Base-by-base conservation (phyloP, 2,329 filamentous ascomycete genomes). In the Pseudogymnoascus sp. region DNA sequence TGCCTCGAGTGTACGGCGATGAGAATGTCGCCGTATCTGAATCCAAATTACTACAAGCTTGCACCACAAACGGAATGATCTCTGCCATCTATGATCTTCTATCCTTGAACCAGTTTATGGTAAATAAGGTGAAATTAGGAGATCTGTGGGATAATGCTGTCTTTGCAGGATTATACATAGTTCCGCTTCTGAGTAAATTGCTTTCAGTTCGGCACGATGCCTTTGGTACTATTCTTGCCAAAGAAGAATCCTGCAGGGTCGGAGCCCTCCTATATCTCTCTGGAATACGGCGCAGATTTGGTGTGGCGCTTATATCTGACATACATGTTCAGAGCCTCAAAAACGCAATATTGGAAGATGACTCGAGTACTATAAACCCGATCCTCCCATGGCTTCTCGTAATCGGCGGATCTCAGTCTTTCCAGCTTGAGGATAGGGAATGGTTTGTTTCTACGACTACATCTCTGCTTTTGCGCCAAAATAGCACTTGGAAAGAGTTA, bases 141-240 rank as follows among this genome's bases (percentile, higher is more conserved):
- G 29, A 59, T 26, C 13, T 63, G 5, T 64, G 63, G 63, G 26
- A 31, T 10, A 61, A 62, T 50, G 63, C 58, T 41, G 36, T 64
- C 13, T 64, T 64, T 37, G 58, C 57, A 58, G 61, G 63, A 10
- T 21, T 58, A 15, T 50, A 60, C 33, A 54, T 64, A 36, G 37
- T 64, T 17, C 63, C 63, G n/a, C 31, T 64, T 5, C 35, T 64
- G 3, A 36, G 40, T 35, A 47, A 59, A 57, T 44, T 64, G 8
- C 50, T 62, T 5, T 58, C 41, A 8, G 44, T 64, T 13, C 36
- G 36, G 4, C 36, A 47, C 8, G 26, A 62, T 39, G 17, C 11
- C 21, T 37, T 31, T 31, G 21, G 3, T 1, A 24, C 11, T n/a
- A n/a, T 24, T 47, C 41, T 47, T 47, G 26, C 47, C 9, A 31